A percentile compares a stretch with the other conserved stretches of the same genome.
phyloP scores from a whole-genome alignment of 148 eudicot species.

The Chenopodium formosanum region DNA sequence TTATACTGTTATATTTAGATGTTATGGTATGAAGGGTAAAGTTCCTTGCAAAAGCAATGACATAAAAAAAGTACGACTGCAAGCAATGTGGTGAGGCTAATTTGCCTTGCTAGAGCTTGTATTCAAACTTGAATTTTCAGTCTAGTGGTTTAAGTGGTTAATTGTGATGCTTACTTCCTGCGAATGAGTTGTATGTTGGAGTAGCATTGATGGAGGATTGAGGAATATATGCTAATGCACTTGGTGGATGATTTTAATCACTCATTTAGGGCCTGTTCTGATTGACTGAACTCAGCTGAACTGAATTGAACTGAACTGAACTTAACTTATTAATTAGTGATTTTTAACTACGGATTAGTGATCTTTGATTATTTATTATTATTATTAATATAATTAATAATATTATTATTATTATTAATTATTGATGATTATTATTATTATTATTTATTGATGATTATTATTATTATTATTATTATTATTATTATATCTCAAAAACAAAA shows the following conservation, averaged over 20 bases:
- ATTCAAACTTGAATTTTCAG: neutral
- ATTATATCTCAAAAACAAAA: too few relatives aligned
- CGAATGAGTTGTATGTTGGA: neutral
- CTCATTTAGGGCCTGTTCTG: neutral
- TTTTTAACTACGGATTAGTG: too few relatives aligned
- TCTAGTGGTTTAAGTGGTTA: neutral
- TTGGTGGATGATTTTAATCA: neutral
- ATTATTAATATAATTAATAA: too few relatives aligned
- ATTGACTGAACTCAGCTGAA: too few relatives aligned
- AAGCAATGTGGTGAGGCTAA: neutral
- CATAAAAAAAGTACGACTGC: neutral
- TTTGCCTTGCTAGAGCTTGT: neutral
- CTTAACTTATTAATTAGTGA: too few relatives aligned
- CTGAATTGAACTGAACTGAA: too few relatives aligned
- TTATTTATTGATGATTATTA: too few relatives aligned
- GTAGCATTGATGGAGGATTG: neutral
- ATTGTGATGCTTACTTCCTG: neutral
- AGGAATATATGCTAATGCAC: conserved; percentile 3
- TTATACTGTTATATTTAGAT: neutral
- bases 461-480: too few relatives aligned
- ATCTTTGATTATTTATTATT: too few relatives aligned
- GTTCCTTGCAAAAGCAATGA: neutral
- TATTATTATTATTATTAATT: too few relatives aligned
- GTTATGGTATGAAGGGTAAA: neutral
- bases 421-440: too few relatives aligned